Percentiles rank a stretch among this genome's conserved stretches.
Conservation (phyloP, 1,284 basidiomycete genomes). For the Marasmius sp. region DNA sequence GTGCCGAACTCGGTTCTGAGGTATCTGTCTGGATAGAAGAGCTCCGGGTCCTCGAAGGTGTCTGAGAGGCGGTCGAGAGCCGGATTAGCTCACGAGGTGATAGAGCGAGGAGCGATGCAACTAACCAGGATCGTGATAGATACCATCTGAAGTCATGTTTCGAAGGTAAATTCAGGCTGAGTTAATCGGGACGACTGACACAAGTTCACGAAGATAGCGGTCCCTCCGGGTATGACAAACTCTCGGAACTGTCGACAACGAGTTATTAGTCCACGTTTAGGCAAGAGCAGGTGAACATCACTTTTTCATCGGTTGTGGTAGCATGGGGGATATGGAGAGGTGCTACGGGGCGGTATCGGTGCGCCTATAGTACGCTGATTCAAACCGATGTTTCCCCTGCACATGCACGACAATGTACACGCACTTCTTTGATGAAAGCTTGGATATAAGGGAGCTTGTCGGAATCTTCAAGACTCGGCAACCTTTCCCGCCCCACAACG, state of each 20-base stretch:
- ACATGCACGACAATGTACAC: not conserved
- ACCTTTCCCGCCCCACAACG: slow-evolving; percentile 20
- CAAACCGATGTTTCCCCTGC: not conserved
- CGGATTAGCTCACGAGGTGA: not conserved
- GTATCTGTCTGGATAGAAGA: slow-evolving; percentile 17
- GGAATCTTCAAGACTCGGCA: slow-evolving; percentile 24
- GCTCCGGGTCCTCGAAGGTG: slow-evolving; percentile 18
- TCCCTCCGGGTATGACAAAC: slow-evolving; percentile 16
- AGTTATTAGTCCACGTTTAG: not conserved
- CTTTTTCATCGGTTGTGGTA: slow-evolving; percentile 10
- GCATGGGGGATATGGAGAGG: slow-evolving; percentile 17
- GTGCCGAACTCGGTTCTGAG: slow-evolving; percentile 14
- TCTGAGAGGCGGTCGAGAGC: slow-evolving; percentile 2
- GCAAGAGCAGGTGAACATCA: not conserved
- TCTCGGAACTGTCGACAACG: slow-evolving; percentile 11
- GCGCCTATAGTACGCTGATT: slow-evolving; percentile 12
- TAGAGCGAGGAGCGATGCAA: not conserved
- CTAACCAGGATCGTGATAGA: slow-evolving; percentile 19
- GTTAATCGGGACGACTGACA: slow-evolving; percentile 7
- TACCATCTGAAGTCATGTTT: slow-evolving; percentile 9
- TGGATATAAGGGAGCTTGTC: slow-evolving; percentile 27
- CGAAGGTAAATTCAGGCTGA: not conserved
- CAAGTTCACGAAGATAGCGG: slow-evolving; percentile 17
- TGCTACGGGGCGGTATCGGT: slow-evolving; percentile 20
- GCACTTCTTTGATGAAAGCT: slow-evolving; percentile 23